Percentiles rank a stretch among this genome's conserved stretches.
Evolutionary conservation across 1,284 basidiomycete species (phyloP).

Genomic region (Rhodotorula sp.): DNA sequence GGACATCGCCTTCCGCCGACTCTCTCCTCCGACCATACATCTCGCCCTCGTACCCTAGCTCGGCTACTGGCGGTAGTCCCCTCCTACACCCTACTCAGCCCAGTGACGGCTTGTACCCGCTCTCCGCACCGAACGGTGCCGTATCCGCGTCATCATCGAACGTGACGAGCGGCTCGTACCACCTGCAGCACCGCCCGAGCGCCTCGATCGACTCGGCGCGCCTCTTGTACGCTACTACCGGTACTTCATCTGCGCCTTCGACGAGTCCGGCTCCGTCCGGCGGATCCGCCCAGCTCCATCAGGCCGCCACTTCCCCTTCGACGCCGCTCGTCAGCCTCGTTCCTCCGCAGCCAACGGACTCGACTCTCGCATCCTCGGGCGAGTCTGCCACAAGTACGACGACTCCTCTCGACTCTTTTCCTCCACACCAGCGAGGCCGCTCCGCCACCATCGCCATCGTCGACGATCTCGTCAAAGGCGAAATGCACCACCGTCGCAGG

Average conservation of each 20-base stretch:
- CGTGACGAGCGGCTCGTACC: conserved; percentile 5
- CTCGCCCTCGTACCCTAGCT: conserved; percentile 15
- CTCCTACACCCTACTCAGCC: neutral
- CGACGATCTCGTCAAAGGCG: conserved; percentile 60
- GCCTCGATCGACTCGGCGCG: conserved; percentile 30
- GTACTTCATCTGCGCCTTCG: neutral
- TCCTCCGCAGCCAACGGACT: neutral
- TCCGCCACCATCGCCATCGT: conserved; percentile 88
- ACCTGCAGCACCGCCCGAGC: conserved; percentile 32
- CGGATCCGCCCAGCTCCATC: neutral
- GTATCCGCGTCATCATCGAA: neutral
- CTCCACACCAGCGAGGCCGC: conserved; percentile 52
- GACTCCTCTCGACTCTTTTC: neutral
- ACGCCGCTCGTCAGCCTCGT: conserved; percentile 21
- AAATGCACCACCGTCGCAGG: conserved; percentile 45
- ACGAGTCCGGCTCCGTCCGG: neutral
- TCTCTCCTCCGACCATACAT: conserved; percentile 12
- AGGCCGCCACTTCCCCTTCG: neutral
- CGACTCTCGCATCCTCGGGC: conserved; percentile 10
- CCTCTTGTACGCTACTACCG: conserved; percentile 35
- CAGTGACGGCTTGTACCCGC: conserved; percentile 8
- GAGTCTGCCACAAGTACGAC: neutral
- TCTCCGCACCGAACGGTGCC: neutral
- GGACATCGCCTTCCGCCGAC: conserved; percentile 3
- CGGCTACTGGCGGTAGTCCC: neutral